A percentile compares a stretch with the other conserved stretches of the same genome.
Evolutionary conservation across 306 rosid genomes (phyloP).

Genomic region (Pterocarpus santalinus): DNA sequence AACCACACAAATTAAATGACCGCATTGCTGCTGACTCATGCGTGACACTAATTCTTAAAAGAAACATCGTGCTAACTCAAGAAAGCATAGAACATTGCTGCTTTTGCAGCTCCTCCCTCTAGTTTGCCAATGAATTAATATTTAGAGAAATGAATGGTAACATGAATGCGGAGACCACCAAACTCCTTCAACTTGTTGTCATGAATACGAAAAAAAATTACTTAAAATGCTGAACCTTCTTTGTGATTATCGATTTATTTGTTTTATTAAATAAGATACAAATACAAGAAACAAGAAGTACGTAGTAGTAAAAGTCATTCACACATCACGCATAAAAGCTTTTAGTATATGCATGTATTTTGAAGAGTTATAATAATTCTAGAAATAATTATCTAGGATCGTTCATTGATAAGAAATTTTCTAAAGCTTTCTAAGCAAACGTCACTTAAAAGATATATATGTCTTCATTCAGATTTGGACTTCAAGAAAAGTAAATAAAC

Average conservation of each 20-base stretch:
- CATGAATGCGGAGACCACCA: neutral
- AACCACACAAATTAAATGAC: neutral
- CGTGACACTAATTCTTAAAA: neutral
- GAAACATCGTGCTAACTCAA: neutral
- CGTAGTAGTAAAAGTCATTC: too few species aligned
- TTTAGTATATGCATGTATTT: too few species aligned
- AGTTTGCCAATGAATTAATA: neutral
- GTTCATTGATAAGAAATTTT: too few species aligned
- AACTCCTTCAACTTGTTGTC: conserved; percentile 8
- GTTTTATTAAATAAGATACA: too few species aligned
- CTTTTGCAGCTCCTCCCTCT: conserved; percentile 6
- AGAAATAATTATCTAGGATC: too few species aligned
- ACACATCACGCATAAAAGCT: too few species aligned
- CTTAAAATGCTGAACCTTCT: neutral
- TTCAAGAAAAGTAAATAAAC: too few species aligned
- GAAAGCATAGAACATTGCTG: neutral
- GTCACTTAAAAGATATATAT: too few species aligned
- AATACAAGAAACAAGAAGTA: too few species aligned
- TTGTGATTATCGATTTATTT: neutral
- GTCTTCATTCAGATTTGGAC: too few species aligned
- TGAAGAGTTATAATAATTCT: too few species aligned
- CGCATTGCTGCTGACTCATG: neutral
- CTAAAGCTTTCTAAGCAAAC: too few species aligned
- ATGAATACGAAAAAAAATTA: neutral
- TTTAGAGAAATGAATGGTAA: neutral